Conservation (phyloP, 805 yeast species). For the Ogataea dorogensis region DNA sequence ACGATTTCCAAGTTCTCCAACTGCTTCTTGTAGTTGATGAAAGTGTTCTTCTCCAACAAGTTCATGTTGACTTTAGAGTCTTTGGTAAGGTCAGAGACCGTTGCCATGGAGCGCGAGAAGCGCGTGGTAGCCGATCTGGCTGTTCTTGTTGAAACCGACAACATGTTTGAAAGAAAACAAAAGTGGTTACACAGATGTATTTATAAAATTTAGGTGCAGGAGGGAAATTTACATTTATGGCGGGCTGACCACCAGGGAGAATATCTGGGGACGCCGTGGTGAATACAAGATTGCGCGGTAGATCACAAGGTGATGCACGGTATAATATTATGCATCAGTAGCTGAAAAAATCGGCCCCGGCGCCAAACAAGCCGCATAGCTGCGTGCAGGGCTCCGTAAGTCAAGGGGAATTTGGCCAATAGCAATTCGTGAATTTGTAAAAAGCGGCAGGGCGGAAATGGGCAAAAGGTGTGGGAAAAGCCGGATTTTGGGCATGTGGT, state of each 20-base stretch:
- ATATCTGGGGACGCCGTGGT: constrained; percentile 6
- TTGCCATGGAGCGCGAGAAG: constrained; percentile 47
- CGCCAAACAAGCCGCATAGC: constrained; percentile 12
- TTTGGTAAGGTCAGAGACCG: constrained; percentile 48
- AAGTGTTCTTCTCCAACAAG: constrained; percentile 75
- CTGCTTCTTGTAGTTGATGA: constrained; percentile 88
- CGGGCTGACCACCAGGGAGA: constrained; percentile 6
- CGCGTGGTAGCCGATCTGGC: constrained; percentile 27
- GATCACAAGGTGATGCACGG: constrained; percentile 4
- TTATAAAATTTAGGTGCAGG: constrained; percentile 12
- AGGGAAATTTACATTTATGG: constrained; percentile 5
- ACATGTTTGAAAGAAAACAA: constrained; percentile 23
- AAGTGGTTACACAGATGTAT: constrained; percentile 11
- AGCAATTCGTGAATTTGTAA: constrained; percentile 17
- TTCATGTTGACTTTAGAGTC: constrained; percentile 52
- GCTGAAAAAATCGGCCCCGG: constrained; percentile 14
- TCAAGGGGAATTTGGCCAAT: constrained; percentile 15
- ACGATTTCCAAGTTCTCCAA: constrained; percentile 86
- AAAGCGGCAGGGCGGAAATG: constrained; percentile 2
- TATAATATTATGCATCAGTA: constrained; percentile 7
- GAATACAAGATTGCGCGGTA: constrained; percentile 1
- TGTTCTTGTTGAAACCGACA: constrained; percentile 31
- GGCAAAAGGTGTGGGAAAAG: not conserved
- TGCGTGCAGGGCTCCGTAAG: constrained; percentile 17
- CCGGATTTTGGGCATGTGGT: too few relatives aligned